Percentiles rank a stretch among this genome's conserved stretches.
Conservation (phyloP, 2,329 filamentous ascomycete genomes). For the Neophaeococcomyces aloes region DNA sequence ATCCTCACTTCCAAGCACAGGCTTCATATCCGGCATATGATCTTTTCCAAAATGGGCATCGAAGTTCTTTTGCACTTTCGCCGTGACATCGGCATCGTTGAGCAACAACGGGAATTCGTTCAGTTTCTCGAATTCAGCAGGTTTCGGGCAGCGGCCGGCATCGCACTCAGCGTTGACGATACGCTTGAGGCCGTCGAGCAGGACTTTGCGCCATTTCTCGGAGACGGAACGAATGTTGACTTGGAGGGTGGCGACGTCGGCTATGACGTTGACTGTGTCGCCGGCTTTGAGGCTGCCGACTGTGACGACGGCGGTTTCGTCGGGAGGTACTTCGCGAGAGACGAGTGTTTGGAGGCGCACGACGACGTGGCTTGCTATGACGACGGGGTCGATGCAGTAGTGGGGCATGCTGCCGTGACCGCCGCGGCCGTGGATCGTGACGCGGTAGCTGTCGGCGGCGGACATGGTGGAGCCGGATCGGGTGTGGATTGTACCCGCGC, state of each 20-base stretch:
- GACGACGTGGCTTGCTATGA: constrained; percentile 47
- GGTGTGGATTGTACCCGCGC: constrained; percentile 32
- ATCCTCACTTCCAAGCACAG: constrained; percentile 40
- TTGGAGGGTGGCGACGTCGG: constrained; percentile 44
- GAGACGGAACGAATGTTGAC: constrained; percentile 45
- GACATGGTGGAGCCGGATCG: constrained; percentile 33
- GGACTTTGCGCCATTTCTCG: constrained; percentile 35
- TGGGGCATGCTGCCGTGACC: constrained; percentile 50
- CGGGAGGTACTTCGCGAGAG: constrained; percentile 43
- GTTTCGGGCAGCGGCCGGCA: constrained; percentile 40
- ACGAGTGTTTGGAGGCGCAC: constrained; percentile 51
- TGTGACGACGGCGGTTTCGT: constrained; percentile 48
- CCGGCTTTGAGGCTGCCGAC: constrained; percentile 50
- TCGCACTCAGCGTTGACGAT: constrained; percentile 48
- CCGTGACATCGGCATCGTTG: constrained; percentile 41
- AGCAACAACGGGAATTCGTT: constrained; percentile 43
- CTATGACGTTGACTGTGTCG: constrained; percentile 51
- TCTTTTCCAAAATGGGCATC: constrained; percentile 35
- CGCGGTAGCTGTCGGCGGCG: constrained; percentile 36
- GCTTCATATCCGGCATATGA: constrained; percentile 17
- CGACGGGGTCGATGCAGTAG: constrained; percentile 46
- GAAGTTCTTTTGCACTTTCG: constrained; percentile 37
- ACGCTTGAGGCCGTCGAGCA: constrained; percentile 39
- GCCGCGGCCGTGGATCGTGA: constrained; percentile 49
- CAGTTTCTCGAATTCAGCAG: constrained; percentile 39